A percentile compares a stretch with the other conserved stretches of the same genome.
Evolutionary conservation across 148 eudicot species (phyloP).

Genomic region (Persicaria maculosa): DNA sequence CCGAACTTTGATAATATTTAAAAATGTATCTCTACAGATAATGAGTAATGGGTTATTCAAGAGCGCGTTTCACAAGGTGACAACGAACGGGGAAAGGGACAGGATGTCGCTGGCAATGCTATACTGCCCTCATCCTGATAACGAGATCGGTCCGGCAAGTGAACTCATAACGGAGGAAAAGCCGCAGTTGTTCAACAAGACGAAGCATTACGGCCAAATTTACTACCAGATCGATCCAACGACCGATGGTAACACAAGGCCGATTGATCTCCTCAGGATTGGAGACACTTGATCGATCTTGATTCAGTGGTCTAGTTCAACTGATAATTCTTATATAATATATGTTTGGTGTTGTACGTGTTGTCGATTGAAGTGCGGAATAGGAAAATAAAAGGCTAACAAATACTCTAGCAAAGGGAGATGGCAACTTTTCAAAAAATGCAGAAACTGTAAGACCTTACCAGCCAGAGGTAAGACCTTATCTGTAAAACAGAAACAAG

Average conservation of each 20-base stretch:
- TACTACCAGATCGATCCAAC: conserved; percentile 7
- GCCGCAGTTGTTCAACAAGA: neutral
- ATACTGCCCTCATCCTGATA: neutral
- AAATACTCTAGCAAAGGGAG: too few relatives aligned
- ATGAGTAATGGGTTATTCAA: conserved; percentile 12
- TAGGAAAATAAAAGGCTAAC: too few relatives aligned
- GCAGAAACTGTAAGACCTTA: too few relatives aligned
- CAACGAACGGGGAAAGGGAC: neutral
- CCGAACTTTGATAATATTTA: too few relatives aligned
- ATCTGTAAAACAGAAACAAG: too few relatives aligned
- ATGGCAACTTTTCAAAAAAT: too few relatives aligned
- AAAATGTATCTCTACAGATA: neutral
- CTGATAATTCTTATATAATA: too few relatives aligned
- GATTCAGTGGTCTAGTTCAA: too few relatives aligned
- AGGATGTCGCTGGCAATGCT: conserved; percentile 10
- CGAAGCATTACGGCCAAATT: conserved; percentile 1
- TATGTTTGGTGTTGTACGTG: too few relatives aligned
- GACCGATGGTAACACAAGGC: neutral
- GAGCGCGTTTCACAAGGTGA: conserved; percentile 11
- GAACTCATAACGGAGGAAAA: neutral
- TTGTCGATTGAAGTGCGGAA: too few relatives aligned
- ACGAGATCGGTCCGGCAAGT: neutral
- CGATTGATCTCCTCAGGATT: conserved; percentile 12
- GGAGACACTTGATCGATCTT: neutral
- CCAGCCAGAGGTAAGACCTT: too few relatives aligned